A percentile compares a stretch with the other conserved stretches of the same genome.
phyloP scores from a whole-genome alignment of 2,329 filamentous ascomycete genomes.

The Paracoccidioides lutzii region DNA sequence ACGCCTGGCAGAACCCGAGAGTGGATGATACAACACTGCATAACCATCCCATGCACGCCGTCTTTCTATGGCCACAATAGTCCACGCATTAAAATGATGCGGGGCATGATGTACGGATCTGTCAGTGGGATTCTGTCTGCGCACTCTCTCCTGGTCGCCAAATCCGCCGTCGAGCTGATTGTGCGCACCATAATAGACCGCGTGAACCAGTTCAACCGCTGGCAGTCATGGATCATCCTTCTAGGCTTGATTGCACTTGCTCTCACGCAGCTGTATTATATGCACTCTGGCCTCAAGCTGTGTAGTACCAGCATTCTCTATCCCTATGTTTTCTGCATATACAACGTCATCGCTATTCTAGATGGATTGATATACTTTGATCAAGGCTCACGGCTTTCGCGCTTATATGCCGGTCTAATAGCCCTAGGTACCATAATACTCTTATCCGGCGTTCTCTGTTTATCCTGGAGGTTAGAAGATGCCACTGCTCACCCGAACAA shows the following conservation, averaged over 20 bases:
- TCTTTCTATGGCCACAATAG: constrained; percentile 28
- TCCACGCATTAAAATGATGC: constrained; percentile 57
- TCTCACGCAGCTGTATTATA: constrained; percentile 83
- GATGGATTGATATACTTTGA: constrained; percentile 96
- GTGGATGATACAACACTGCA: constrained; percentile 16
- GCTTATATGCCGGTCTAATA: constrained; percentile 58
- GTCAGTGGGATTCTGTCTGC: constrained; percentile 89
- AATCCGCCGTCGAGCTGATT: constrained; percentile 88
- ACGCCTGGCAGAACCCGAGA: constrained; percentile 19
- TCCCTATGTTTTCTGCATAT: constrained; percentile 94
- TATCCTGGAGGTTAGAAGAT: constrained; percentile 87
- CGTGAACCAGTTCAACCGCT: constrained; percentile 85
- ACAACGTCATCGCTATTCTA: constrained; percentile 96
- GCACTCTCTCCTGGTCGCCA: constrained; percentile 83
- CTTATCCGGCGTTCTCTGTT: constrained; percentile 71
- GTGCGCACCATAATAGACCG: constrained; percentile 75
- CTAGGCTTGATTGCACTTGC: constrained; percentile 68
- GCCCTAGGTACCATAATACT: constrained; percentile 76
- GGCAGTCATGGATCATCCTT: constrained; percentile 89
- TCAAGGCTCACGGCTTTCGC: constrained; percentile 67
- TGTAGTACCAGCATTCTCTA: constrained; percentile 94
- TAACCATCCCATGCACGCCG: constrained; percentile 20
- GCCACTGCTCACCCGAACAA: constrained; percentile 23
- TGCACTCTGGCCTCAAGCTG: constrained; percentile 84
- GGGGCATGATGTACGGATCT: constrained; percentile 77